Percentiles rank a stretch among this genome's conserved stretches.
phyloP scores from a whole-genome alignment of 75 land plant genomes.

The Pinus tabuliformis region DNA sequence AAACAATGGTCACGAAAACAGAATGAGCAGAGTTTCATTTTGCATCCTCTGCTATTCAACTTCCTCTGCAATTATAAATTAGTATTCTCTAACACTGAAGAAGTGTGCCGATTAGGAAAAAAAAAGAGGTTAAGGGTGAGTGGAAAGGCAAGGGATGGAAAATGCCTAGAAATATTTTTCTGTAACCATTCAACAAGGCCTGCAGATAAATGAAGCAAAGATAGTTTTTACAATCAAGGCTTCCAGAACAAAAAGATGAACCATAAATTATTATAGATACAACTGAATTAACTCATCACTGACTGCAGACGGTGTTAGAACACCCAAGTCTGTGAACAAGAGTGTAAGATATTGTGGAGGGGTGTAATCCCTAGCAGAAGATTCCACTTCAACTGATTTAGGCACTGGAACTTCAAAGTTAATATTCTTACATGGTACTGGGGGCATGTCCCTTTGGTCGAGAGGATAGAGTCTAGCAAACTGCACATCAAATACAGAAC shows the following conservation, averaged over 20 bases:
- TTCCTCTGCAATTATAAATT: not conserved
- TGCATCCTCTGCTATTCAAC: not conserved
- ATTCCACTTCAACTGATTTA: constrained; percentile 68
- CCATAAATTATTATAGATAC: constrained; percentile 47
- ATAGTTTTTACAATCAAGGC: not conserved
- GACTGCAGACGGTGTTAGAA: constrained; percentile 92
- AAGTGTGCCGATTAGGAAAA: not conserved
- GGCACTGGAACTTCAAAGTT: constrained; percentile 82
- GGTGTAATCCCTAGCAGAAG: constrained; percentile 87
- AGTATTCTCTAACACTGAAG: not conserved
- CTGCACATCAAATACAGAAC: constrained; percentile 37
- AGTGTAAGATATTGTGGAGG: constrained; percentile 93
- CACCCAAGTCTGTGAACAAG: constrained; percentile 94
- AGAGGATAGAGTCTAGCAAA: constrained; percentile 94
- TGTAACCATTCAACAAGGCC: not conserved
- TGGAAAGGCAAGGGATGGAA: not conserved
- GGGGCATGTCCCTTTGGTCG: constrained; percentile 89
- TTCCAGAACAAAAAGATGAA: not conserved
- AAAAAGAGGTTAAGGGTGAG: too few species aligned
- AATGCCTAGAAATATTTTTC: not conserved
- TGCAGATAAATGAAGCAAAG: not conserved
- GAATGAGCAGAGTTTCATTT: not conserved
- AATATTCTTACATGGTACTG: constrained; percentile 63
- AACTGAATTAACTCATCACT: constrained; percentile 97
- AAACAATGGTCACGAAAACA: not conserved